Percentiles rank a stretch among this genome's conserved stretches.
phyloP scores from a whole-genome alignment of 2,329 filamentous ascomycete species.

The Zasmidium cellare region DNA sequence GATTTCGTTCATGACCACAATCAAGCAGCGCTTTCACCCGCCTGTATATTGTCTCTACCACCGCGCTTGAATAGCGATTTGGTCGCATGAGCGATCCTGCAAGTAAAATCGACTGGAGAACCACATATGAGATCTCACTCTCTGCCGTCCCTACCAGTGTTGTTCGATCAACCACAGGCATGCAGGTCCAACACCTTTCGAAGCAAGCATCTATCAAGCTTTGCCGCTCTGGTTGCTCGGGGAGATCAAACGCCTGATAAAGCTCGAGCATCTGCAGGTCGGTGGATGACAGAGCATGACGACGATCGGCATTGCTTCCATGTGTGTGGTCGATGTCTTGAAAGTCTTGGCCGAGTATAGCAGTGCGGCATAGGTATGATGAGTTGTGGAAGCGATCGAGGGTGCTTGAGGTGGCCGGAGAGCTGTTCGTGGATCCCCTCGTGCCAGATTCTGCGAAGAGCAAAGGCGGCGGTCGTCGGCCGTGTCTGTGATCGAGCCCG shows the following conservation, averaged over 20 bases:
- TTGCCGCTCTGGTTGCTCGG: neutral
- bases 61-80: neutral
- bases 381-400: neutral
- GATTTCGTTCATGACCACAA: neutral
- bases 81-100: neutral
- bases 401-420: neutral
- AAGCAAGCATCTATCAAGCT: neutral
- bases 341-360: neutral
- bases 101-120: neutral
- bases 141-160: neutral
- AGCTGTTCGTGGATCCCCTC: neutral
- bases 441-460: neutral
- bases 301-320: neutral
- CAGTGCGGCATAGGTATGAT: neutral
- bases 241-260: neutral
- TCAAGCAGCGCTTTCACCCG: neutral
- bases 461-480: neutral
- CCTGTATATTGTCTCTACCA: neutral
- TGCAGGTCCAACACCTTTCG: neutral
- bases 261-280: neutral
- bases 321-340: neutral
- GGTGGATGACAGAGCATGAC: neutral
- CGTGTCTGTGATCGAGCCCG: neutral
- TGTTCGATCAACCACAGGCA: neutral
- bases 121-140: neutral